These are phyloP conservation scores for Rhododendron kiyosumense DNA, from an alignment of 148 eudicot species.

Conservation along the genomic window DNA sequence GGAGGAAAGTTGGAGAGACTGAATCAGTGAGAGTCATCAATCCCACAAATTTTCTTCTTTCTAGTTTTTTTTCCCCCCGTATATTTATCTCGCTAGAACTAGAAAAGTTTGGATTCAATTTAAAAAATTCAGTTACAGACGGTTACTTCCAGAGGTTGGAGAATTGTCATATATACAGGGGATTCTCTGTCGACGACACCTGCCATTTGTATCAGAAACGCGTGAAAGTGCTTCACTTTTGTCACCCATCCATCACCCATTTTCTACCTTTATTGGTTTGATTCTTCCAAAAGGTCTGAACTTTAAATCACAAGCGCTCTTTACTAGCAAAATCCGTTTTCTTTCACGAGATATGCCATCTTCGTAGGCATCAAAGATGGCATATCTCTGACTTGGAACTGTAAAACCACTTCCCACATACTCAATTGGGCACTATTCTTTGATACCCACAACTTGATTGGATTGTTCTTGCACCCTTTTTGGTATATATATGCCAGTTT, in stretches of 20 bases:
- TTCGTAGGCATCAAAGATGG: neutral
- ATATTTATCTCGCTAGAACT: too few species aligned
- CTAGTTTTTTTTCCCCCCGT: too few species aligned
- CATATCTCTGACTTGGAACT: neutral
- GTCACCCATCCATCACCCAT: neutral
- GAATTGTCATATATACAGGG: neutral
- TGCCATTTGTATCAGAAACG: neutral
- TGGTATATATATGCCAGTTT: neutral
- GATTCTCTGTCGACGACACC: too few species aligned
- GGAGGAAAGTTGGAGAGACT: too few species aligned
- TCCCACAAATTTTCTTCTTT: too few species aligned
- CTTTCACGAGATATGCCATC: neutral
- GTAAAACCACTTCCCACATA: neutral
- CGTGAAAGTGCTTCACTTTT: neutral
- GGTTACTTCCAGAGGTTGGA: neutral
- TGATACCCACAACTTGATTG: conserved; percentile 7
- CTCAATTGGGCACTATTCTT: neutral
- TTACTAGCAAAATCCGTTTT: neutral
- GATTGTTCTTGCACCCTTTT: neutral
- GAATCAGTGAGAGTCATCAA: too few species aligned
- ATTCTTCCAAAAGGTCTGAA: neutral
- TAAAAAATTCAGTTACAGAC: neutral
- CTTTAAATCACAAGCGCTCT: neutral
- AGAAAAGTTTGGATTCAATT: neutral
- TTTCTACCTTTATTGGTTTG: neutral